Conservation (phyloP, 1,284 basidiomycete species). For the Ustilago vetiveriae region DNA sequence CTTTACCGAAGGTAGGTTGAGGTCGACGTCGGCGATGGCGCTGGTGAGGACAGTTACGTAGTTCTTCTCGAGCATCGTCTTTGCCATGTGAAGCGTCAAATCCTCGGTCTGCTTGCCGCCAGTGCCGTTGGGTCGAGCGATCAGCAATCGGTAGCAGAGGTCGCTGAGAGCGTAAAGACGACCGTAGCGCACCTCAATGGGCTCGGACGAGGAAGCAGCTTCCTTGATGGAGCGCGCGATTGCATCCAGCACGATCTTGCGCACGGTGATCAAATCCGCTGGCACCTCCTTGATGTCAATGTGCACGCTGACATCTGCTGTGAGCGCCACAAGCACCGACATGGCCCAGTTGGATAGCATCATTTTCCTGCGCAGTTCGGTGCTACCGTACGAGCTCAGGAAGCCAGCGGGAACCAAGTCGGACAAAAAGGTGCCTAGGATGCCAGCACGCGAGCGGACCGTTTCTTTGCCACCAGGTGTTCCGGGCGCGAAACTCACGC, state of each 20-base stretch:
- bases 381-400: conserved; percentile 52
- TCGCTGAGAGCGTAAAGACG: conserved; percentile 87
- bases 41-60: conserved; percentile 89
- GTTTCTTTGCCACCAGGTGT: conserved; percentile 38
- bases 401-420: conserved; percentile 66
- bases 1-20: conserved; percentile 92
- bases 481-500: conserved; percentile 74
- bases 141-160: conserved; percentile 86
- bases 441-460: conserved; percentile 17
- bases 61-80: conserved; percentile 98
- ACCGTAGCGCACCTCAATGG: conserved; percentile 83
- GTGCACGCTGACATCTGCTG: conserved; percentile 78
- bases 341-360: conserved; percentile 77
- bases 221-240: conserved; percentile 89
- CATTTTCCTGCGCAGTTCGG: conserved; percentile 65
- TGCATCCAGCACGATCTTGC: conserved; percentile 89
- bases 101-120: conserved; percentile 73
- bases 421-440: conserved; percentile 59
- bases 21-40: conserved; percentile 89
- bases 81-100: conserved; percentile 87
- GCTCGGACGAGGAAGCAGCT: conserved; percentile 73
- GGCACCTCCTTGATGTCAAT: conserved; percentile 77
- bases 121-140: conserved; percentile 74
- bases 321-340: conserved; percentile 88
- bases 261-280: conserved; percentile 78